A percentile compares a stretch with the other conserved stretches of the same genome.
phyloP scores from a whole-genome alignment of 306 rosid genomes.

The Aeschynomene evenia region DNA sequence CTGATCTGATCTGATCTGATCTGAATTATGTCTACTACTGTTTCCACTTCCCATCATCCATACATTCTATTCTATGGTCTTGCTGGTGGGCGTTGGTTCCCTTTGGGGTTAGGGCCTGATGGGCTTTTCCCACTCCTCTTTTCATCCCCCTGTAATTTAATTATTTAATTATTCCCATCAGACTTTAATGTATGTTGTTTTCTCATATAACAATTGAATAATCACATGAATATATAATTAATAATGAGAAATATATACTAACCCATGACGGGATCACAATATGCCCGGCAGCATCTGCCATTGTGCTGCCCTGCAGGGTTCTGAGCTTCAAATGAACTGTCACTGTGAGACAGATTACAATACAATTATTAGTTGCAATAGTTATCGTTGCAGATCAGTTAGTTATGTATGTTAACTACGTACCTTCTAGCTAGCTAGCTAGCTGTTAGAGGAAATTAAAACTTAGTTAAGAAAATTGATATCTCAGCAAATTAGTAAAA shows the following conservation, averaged over 20 bases:
- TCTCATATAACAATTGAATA: background rate
- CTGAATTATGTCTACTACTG: too few species aligned
- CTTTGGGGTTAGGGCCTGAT: conserved; percentile 69
- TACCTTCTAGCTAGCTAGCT: too few species aligned
- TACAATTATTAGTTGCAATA: background rate
- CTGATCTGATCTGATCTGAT: too few species aligned
- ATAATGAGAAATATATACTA: background rate
- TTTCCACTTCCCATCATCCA: background rate
- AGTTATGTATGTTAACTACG: background rate
- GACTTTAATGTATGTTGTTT: background rate
- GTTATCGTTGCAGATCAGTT: background rate
- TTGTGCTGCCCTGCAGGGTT: conserved; percentile 28
- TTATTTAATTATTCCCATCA: background rate
- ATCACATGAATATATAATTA: too few species aligned
- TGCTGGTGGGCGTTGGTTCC: conserved; percentile 63
- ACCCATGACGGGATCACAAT: conserved; percentile 39
- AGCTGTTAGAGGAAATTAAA: background rate
- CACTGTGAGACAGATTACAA: conserved; percentile 12
- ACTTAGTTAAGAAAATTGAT: background rate
- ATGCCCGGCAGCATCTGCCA: conserved; percentile 30
- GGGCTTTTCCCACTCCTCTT: conserved; percentile 45
- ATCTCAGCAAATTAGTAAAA: too few species aligned
- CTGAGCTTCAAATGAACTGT: conserved; percentile 51
- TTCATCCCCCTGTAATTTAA: conserved; percentile 40
- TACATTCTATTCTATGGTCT: conserved; percentile 35